phyloP scores from a whole-genome alignment of 2,329 filamentous ascomycete species.

The Aspergillus chevalieri region DNA sequence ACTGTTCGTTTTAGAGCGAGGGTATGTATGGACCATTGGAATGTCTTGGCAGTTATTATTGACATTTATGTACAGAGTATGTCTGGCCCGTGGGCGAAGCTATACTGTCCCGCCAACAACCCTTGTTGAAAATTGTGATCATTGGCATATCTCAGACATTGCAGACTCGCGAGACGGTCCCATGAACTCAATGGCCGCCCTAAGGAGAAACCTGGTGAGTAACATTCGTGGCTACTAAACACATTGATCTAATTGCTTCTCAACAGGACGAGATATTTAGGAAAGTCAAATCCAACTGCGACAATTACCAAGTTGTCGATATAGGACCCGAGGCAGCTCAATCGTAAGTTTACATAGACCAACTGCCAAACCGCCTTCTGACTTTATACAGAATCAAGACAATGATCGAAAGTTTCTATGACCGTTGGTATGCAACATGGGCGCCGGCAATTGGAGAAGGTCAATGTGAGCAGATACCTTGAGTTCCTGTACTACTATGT shows the following conservation, averaged over 20 bases:
- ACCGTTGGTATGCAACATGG: constrained; percentile 61
- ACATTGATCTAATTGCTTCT: neutral
- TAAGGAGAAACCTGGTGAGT: constrained; percentile 59
- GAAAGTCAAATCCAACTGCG: constrained; percentile 31
- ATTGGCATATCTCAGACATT: constrained; percentile 60
- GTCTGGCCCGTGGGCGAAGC: constrained; percentile 61
- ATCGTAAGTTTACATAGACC: constrained; percentile 18
- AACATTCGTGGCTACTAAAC: no score
- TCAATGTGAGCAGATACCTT: constrained; percentile 36
- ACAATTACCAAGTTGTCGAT: constrained; percentile 26
- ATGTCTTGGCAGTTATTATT: neutral
- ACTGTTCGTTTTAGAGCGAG: constrained; percentile 65
- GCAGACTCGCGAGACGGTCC: constrained; percentile 64
- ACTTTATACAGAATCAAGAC: constrained; percentile 43
- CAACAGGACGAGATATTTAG: constrained; percentile 27
- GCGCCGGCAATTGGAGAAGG: constrained; percentile 51
- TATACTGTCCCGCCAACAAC: constrained; percentile 63
- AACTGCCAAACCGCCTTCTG: constrained; percentile 1
- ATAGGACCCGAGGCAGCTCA: constrained; percentile 29
- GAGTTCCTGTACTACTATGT: constrained; percentile 12
- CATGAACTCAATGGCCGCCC: constrained; percentile 64
- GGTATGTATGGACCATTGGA: constrained; percentile 32
- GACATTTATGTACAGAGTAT: constrained; percentile 45
- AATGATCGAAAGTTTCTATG: constrained; percentile 60
- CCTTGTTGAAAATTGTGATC: constrained; percentile 61